phyloP scores from a whole-genome alignment of 2,329 filamentous ascomycete genomes.

The Myriosclerotinia duriaeana region DNA sequence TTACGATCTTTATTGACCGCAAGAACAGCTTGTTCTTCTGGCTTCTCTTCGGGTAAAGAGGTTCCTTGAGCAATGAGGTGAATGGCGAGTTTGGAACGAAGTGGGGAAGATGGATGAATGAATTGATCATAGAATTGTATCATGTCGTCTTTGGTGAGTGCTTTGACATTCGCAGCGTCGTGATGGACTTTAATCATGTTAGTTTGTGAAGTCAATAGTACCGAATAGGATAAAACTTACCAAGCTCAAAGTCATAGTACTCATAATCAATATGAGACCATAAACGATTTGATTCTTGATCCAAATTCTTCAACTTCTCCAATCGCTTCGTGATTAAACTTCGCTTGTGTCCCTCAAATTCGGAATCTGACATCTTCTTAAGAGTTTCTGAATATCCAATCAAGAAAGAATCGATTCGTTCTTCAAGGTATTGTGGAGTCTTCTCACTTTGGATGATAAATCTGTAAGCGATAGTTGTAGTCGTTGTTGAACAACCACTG shows the following conservation, averaged over 20 bases:
- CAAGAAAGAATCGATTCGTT: constrained; percentile 84
- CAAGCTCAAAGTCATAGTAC: constrained; percentile 84
- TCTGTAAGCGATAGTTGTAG: constrained; percentile 81
- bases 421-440: constrained; percentile 78
- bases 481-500: constrained; percentile 68
- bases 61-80: constrained; percentile 74
- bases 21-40: constrained; percentile 43
- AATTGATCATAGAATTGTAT: constrained; percentile 73
- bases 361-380: constrained; percentile 72
- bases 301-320: constrained; percentile 90
- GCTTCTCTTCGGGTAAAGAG: constrained; percentile 42
- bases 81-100: constrained; percentile 78
- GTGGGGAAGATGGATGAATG: constrained; percentile 71
- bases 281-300: constrained; percentile 77
- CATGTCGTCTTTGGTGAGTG: constrained; percentile 76
- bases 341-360: constrained; percentile 88
- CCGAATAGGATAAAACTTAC: constrained; percentile 50
- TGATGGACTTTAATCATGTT: constrained; percentile 42
- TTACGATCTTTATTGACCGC: constrained; percentile 39
- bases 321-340: constrained; percentile 83
- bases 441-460: constrained; percentile 94
- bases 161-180: constrained; percentile 73
- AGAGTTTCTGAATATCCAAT: constrained; percentile 64
- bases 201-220: constrained; percentile 22
- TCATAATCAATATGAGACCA: constrained; percentile 85